Evolutionary conservation across 495 filamentous ascomycete genomes (phyloP).

Genomic region (Aspergillus conjunctus): DNA sequence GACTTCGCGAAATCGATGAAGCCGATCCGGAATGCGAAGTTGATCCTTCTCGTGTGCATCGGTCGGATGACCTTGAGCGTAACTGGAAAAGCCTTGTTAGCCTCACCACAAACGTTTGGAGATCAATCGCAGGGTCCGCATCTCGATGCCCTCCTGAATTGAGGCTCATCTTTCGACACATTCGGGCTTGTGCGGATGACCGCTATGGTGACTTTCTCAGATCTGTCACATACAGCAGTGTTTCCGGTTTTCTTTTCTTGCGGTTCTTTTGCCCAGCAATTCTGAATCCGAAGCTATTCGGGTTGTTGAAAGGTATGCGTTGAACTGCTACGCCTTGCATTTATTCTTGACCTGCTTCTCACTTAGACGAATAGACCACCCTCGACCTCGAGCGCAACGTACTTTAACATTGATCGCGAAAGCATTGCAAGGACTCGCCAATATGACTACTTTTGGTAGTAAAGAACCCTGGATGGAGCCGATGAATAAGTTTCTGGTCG

Average conservation of each 20-base stretch:
- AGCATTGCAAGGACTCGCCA: slow-evolving; percentile 91
- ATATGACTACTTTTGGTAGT: slow-evolving; percentile 88
- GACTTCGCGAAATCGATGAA: slow-evolving; percentile 82
- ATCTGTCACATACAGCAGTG: slow-evolving; percentile 92
- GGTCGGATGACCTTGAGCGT: slow-evolving; percentile 71
- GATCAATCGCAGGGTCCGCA: slow-evolving; percentile 71
- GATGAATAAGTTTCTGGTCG: slow-evolving; percentile 73
- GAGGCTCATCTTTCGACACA: slow-evolving; percentile 85
- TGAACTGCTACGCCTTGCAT: neutral
- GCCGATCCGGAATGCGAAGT: slow-evolving; percentile 93
- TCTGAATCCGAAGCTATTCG: slow-evolving; percentile 94
- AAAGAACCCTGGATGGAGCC: slow-evolving; percentile 99
- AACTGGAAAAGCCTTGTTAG: slow-evolving; percentile 82
- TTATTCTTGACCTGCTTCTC: neutral
- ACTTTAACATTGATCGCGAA: slow-evolving; percentile 94
- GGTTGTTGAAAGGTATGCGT: slow-evolving; percentile 71
- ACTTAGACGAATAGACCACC: slow-evolving; percentile 64
- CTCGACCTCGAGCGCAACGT: slow-evolving; percentile 81
- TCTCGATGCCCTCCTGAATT: slow-evolving; percentile 80
- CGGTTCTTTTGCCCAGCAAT: slow-evolving; percentile 97
- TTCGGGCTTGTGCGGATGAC: slow-evolving; percentile 92
- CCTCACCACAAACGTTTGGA: slow-evolving; percentile 82
- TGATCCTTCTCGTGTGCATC: slow-evolving; percentile 72
- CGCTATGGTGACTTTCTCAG: slow-evolving; percentile 94
- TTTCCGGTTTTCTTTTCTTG: slow-evolving; percentile 95